phyloP scores from a whole-genome alignment of 164 flowering plant genomes.

The Cinnamomum chago region DNA sequence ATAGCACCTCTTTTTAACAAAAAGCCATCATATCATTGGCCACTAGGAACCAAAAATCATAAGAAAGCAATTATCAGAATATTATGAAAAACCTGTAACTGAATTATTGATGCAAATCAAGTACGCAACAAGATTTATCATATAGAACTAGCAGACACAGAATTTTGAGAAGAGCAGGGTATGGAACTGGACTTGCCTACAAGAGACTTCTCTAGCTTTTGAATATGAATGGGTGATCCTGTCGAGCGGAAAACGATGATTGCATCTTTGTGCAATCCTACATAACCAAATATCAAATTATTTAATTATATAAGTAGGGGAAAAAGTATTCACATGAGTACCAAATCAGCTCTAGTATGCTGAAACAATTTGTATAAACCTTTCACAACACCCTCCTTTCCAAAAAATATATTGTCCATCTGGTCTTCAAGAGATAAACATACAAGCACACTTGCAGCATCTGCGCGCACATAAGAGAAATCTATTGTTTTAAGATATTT shows the following conservation, averaged over 20 bases:
- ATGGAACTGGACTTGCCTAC: conserved; percentile 39
- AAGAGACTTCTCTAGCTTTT: conserved; percentile 54
- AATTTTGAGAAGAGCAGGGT: conserved; percentile 6
- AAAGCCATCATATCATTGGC: neutral
- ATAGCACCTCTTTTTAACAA: neutral
- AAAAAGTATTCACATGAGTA: neutral
- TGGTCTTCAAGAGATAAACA: conserved; percentile 40
- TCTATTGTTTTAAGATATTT: neutral
- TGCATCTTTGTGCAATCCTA: conserved; percentile 54
- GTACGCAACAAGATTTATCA: neutral
- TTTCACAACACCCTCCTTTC: conserved; percentile 45
- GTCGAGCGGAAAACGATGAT: conserved; percentile 57
- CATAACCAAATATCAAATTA: conserved; percentile 10
- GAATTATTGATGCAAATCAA: neutral
- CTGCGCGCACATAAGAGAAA: conserved; percentile 36
- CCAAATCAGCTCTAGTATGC: neutral
- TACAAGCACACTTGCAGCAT: conserved; percentile 51
- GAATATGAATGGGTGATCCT: conserved; percentile 34
- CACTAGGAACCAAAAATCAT: too few species aligned
- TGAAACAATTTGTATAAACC: conserved; percentile 28
- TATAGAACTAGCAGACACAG: neutral
- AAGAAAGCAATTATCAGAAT: neutral
- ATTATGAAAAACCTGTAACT: neutral
- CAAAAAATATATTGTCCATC: conserved; percentile 37
- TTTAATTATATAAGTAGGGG: neutral